A percentile compares a stretch with the other conserved stretches of the same genome.
phyloP scores from a whole-genome alignment of 208 protist genomes.

The Acanthamoeba sp. region DNA sequence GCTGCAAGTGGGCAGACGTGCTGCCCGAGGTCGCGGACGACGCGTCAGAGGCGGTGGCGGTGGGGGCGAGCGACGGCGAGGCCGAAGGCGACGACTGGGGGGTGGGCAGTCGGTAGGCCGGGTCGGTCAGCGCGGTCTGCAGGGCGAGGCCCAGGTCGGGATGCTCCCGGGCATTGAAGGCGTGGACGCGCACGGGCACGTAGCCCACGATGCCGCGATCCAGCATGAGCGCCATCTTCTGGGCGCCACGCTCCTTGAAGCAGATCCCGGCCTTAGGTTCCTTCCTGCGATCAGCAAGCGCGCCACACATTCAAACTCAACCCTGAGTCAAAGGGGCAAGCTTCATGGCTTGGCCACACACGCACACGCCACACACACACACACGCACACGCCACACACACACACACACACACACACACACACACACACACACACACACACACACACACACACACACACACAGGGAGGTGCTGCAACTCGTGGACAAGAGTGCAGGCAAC shows the following conservation, averaged over 20 bases:
- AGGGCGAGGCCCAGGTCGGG: constrained; percentile 22
- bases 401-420: not conserved
- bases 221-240: not conserved
- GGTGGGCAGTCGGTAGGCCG: not conserved
- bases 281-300: not conserved
- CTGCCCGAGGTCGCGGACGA: not conserved
- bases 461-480: no score
- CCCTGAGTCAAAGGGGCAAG: not conserved
- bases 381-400: not conserved
- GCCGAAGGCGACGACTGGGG: not conserved
- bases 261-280: not conserved
- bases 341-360: not conserved
- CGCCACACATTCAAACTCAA: not conserved
- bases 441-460: not conserved
- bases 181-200: not conserved
- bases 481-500: not conserved
- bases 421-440: not conserved
- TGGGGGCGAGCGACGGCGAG: not conserved
- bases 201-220: constrained; percentile 27
- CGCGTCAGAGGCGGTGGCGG: not conserved
- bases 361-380: not conserved
- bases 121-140: not conserved
- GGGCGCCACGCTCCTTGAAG: not conserved
- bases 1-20: not conserved
- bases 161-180: not conserved